Evolutionary conservation across 1,139 yeast genomes (phyloP).

Genomic region (Scheffersomyces parashehatae): DNA sequence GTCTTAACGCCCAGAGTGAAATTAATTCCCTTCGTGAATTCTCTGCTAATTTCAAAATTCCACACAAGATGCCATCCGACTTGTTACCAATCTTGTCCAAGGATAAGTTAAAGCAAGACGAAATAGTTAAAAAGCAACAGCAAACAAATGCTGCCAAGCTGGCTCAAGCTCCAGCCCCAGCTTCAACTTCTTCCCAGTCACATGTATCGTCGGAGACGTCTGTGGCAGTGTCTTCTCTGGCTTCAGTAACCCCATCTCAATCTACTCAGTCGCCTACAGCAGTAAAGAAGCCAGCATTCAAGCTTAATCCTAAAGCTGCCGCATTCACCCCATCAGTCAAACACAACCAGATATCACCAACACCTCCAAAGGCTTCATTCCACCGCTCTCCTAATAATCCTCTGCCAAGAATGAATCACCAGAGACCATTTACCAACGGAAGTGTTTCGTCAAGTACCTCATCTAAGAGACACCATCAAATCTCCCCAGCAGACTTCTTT

Average conservation of each 20-base stretch:
- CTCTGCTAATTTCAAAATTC: constrained; percentile 79
- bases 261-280: constrained; percentile 5
- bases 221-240: constrained; percentile 9
- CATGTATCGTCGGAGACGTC: background rate
- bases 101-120: constrained; percentile 65
- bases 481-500: constrained; percentile 48
- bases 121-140: constrained; percentile 45
- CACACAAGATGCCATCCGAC: constrained; percentile 72
- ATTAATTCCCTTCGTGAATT: constrained; percentile 81
- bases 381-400: constrained; percentile 31
- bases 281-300: constrained; percentile 54
- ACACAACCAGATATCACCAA: constrained; percentile 31
- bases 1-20: constrained; percentile 61
- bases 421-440: constrained; percentile 30
- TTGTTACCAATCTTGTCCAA: constrained; percentile 73
- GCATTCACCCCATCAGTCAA: constrained; percentile 61
- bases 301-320: constrained; percentile 71
- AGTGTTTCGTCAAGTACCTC: constrained; percentile 13
- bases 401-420: constrained; percentile 36
- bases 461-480: constrained; percentile 41
- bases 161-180: background rate
- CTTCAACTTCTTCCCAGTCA: background rate
- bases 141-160: constrained; percentile 6
- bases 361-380: constrained; percentile 28
- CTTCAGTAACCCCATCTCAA: background rate